Evolutionary conservation across 345 rosid genomes (phyloP), one percentile per base, ranked within the genome.

Genomic region (Heritiera fomes): DNA sequence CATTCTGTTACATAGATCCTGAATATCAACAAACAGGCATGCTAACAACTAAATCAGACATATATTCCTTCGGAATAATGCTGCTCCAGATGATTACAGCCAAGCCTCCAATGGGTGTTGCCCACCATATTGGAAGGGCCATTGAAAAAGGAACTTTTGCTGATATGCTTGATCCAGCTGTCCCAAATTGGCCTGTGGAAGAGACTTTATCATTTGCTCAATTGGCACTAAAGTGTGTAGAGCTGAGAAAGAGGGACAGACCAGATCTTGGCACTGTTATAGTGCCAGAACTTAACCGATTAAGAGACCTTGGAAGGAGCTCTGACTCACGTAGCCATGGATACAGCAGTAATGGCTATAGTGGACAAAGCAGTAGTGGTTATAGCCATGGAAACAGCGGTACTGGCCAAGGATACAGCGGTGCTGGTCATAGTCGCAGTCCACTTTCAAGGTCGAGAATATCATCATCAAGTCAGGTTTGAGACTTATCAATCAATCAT

Each of bases 1-100:
- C 98, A 15, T 90, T 94, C 72, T 93, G 97, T 86, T 94, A 94
- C 80, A 93, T 93, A 46, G 98, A 94, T 80, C 98, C 98, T 0
- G 98, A 93, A 82, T 94, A 94, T 75, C 98, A 94, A 71, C 97
- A 93, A 78, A 86, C 98, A 2, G 98, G 98, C 1, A 90, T 71
- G 90, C 80, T 94, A 65, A 93, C 97, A 38, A 90, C 95, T 17
- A 91, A 88, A 82, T 94, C 98, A 10, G 98, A 93, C 56, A 79
- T 89, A 61, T 93, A 90, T 86, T 94, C 98, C 8, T 73, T 94
- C 52, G 98, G 98, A 47, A 84, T 93, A 83, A 87, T 91, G 97
- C 75, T 93, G 18, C 98, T 94, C 52, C 98, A 95, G 77, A 84
- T 93, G 30, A 87, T 95, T 74, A 93, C 98, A 23, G 95, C 94